Conservation (phyloP, 2,329 filamentous ascomycete species). For the Monosporascus sp. region DNA sequence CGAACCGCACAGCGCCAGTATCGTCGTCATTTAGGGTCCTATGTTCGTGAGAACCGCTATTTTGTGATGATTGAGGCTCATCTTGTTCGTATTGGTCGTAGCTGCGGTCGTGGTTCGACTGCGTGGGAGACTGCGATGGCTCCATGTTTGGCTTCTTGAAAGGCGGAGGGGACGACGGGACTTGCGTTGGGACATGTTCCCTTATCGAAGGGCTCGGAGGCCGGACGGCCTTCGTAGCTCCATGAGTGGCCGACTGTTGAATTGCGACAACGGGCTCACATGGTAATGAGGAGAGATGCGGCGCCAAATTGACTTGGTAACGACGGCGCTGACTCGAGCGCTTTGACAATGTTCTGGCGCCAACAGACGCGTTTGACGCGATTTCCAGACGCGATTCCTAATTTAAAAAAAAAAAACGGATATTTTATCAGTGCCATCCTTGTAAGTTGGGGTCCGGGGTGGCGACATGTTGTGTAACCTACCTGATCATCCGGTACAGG, state of each 20-base stretch:
- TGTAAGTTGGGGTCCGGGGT: constrained; percentile 6
- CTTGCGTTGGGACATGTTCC: constrained; percentile 11
- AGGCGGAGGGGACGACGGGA: constrained; percentile 3
- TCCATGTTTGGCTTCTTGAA: constrained; percentile 30
- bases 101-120: constrained; percentile 52
- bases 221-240: constrained; percentile 8
- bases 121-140: constrained; percentile 49
- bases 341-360: constrained; percentile 3
- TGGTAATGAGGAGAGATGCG: background rate
- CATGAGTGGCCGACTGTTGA: constrained; percentile 2
- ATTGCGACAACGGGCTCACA: constrained; percentile 2
- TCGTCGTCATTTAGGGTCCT: constrained; percentile 42
- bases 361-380: constrained; percentile 18
- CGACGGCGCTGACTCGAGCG: constrained; percentile 2
- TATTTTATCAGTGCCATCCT: constrained; percentile 24
- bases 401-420: too few species aligned
- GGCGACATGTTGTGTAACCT: background rate
- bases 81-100: constrained; percentile 40
- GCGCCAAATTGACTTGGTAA: background rate
- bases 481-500: constrained; percentile 6
- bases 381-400: constrained; percentile 10
- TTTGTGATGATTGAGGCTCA: constrained; percentile 21
- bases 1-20: constrained; percentile 39
- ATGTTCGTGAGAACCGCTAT: constrained; percentile 19
- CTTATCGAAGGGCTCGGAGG: constrained; percentile 8